These are phyloP conservation scores for Aspergillus melleus DNA, from an alignment of 2,329 filamentous ascomycete species.

Conservation along the genomic window DNA sequence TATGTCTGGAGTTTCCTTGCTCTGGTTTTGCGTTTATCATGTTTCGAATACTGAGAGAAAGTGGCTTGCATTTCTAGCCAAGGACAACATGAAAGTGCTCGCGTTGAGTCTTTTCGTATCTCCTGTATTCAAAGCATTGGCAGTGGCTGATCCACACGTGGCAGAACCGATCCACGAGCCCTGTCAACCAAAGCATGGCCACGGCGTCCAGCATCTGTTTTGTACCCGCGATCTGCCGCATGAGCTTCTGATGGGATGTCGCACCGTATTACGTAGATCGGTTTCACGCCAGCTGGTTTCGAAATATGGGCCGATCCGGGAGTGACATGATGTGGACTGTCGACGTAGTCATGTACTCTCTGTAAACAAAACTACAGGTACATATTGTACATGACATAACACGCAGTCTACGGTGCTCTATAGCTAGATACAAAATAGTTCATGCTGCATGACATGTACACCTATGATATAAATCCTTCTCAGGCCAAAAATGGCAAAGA, in stretches of 20 bases:
- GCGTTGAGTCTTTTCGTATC: not conserved
- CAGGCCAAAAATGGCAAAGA: not conserved
- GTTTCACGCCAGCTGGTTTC: not conserved
- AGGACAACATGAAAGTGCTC: not conserved
- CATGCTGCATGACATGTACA: not conserved
- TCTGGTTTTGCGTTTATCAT: not conserved
- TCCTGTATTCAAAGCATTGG: not conserved
- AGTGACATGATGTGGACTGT: not conserved
- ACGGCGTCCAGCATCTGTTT: not conserved
- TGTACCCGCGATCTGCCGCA: not conserved
- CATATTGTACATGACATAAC: not conserved
- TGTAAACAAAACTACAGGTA: not conserved
- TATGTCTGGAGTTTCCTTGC: not conserved
- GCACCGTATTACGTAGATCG: not conserved
- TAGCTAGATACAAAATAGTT: not conserved
- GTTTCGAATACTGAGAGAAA: not conserved
- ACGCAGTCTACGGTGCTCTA: no score
- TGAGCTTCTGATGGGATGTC: not conserved
- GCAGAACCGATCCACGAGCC: not conserved
- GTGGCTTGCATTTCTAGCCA: not conserved
- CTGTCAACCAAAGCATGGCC: not conserved
- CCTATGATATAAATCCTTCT: not conserved
- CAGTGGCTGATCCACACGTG: not conserved
- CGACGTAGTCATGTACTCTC: not conserved
- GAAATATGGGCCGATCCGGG: not conserved